Conservation (phyloP, 176 grass and related monocot genomes). For the Lolium multiflorum region DNA sequence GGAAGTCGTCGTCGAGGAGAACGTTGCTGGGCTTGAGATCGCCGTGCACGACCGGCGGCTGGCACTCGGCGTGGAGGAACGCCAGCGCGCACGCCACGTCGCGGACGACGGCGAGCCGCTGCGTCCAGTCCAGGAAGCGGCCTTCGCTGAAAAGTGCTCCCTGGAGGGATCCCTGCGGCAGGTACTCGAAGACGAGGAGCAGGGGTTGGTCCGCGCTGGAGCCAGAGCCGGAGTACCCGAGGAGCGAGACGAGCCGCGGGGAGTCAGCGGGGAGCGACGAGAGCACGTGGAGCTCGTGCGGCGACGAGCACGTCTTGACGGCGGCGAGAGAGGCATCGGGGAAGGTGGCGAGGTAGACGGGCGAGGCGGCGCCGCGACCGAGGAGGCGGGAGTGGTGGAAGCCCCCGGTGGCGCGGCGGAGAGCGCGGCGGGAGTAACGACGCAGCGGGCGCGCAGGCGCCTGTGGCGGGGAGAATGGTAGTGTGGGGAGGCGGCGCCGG, state of each 20-base stretch:
- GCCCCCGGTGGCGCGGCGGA: conserved; percentile 55
- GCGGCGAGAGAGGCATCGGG: conserved; percentile 56
- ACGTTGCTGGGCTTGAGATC: conserved; percentile 97
- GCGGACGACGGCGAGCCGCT: conserved; percentile 52
- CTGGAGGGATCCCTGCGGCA: conserved; percentile 78
- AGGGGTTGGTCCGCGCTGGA: conserved; percentile 26
- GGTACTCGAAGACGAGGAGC: conserved; percentile 71
- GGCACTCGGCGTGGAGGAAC: conserved; percentile 75
- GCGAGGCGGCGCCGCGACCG: conserved; percentile 70
- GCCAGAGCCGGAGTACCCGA: conserved; percentile 47
- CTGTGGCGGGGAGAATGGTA: conserved; percentile 15
- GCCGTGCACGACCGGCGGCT: conserved; percentile 80
- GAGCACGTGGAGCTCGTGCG: conserved; percentile 59
- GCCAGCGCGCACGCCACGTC: conserved; percentile 72
- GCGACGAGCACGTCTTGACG: conserved; percentile 49
- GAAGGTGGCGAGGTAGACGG: conserved; percentile 64
- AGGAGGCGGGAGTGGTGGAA: conserved; percentile 71
- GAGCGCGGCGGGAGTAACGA: conserved; percentile 32
- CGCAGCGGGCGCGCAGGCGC: conserved; percentile 24
- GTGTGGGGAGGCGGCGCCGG: not conserved
- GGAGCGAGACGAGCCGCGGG: conserved; percentile 54
- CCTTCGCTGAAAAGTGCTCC: conserved; percentile 52
- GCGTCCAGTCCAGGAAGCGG: conserved; percentile 56
- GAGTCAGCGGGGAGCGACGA: conserved; percentile 37
- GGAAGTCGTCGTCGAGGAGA: conserved; percentile 66